Evolutionary conservation across 805 yeast species (phyloP).

Genomic region (Yamadazyma scolyti): DNA sequence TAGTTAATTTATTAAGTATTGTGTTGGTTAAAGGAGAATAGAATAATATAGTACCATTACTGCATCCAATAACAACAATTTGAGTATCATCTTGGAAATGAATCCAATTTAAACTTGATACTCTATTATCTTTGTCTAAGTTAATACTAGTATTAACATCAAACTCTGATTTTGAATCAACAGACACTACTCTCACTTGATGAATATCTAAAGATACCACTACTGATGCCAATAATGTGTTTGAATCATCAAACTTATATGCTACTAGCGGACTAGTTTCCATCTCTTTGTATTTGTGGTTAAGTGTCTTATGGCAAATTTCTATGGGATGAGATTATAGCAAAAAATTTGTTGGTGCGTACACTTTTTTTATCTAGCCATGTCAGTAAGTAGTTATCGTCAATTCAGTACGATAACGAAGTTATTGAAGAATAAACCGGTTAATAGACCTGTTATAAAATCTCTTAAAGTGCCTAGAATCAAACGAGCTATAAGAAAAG

Average conservation of each 20-base stretch:
- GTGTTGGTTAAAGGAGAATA: conserved; percentile 67
- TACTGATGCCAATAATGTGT: conserved; percentile 62
- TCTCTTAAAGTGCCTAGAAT: too few relatives aligned
- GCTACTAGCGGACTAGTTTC: conserved; percentile 25
- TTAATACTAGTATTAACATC: conserved; percentile 46
- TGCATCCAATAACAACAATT: conserved; percentile 58
- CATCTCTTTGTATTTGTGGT: too few relatives aligned
- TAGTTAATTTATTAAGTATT: conserved; percentile 48
- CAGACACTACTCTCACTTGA: conserved; percentile 59
- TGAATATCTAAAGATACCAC: conserved; percentile 69
- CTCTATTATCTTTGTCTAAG: conserved; percentile 48
- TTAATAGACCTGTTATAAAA: too few relatives aligned
- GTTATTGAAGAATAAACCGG: too few relatives aligned
- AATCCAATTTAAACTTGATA: conserved; percentile 56
- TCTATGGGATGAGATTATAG: too few relatives aligned
- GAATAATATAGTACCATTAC: conserved; percentile 58
- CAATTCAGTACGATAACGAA: too few relatives aligned
- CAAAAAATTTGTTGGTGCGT: too few relatives aligned
- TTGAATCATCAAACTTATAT: conserved; percentile 58
- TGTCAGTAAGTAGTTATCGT: too few relatives aligned
- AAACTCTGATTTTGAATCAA: conserved; percentile 38
- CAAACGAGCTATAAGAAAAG: too few relatives aligned
- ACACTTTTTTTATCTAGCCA: too few relatives aligned
- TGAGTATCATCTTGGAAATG: conserved; percentile 34
- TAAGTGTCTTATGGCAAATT: too few relatives aligned